Conservation (phyloP, 2,329 filamentous ascomycete genomes). For the Alternaria sp. region DNA sequence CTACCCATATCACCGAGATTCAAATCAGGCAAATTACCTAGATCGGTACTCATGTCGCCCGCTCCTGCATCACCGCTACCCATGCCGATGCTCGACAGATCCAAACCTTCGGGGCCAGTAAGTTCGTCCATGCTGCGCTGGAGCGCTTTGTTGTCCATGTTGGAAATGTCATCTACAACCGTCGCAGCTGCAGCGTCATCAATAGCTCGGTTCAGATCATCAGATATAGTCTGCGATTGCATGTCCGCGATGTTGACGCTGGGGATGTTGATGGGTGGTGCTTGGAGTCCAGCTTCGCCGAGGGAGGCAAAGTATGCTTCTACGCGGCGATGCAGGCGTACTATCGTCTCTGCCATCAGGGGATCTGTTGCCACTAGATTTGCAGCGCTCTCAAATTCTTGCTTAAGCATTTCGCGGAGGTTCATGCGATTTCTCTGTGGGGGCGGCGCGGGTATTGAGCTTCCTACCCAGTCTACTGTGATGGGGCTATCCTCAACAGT, state of each 20-base stretch:
- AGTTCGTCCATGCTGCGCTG: slow-evolving; percentile 47
- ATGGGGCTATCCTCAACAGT: slow-evolving; percentile 52
- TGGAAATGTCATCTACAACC: slow-evolving; percentile 42
- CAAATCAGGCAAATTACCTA: slow-evolving; percentile 41
- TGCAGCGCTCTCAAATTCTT: slow-evolving; percentile 66
- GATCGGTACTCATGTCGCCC: slow-evolving; percentile 33
- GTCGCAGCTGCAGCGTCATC: slow-evolving; percentile 48
- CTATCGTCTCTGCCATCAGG: slow-evolving; percentile 66
- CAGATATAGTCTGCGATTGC: slow-evolving; percentile 37
- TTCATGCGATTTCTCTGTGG: slow-evolving; percentile 57
- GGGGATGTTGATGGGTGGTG: slow-evolving; percentile 38
- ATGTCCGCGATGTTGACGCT: slow-evolving; percentile 43
- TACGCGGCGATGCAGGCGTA: slow-evolving; percentile 69
- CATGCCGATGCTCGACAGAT: slow-evolving; percentile 45
- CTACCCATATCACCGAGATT: slow-evolving; percentile 42
- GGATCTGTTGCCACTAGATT: slow-evolving; percentile 65
- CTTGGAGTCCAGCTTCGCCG: slow-evolving; percentile 36
- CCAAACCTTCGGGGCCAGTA: slow-evolving; percentile 37
- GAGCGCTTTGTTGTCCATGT: slow-evolving; percentile 46
- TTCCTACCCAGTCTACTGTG: slow-evolving; percentile 46
- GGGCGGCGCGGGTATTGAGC: slow-evolving; percentile 35
- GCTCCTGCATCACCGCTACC: slow-evolving; percentile 33
- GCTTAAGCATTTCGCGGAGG: slow-evolving; percentile 67
- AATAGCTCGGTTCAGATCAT: slow-evolving; percentile 48
- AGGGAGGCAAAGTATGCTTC: slow-evolving; percentile 66